Conservation (phyloP, 306 rosid species). For the Gastrolobium villosum region DNA sequence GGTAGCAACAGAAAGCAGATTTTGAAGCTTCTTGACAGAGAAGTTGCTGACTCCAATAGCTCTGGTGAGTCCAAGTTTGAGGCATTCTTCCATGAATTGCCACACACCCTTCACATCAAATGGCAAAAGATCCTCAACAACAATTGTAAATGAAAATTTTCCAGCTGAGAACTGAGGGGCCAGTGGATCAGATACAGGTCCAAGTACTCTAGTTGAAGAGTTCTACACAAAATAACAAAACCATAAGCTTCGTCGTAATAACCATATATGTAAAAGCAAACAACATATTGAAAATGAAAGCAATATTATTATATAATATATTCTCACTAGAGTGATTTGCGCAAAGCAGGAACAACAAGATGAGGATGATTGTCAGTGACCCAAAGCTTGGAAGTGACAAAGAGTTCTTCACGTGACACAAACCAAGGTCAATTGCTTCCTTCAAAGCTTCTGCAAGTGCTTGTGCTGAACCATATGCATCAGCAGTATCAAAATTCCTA, state of each 20-base stretch:
- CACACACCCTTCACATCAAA: slow-evolving; percentile 65
- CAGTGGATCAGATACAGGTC: slow-evolving; percentile 64
- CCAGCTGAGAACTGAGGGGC: slow-evolving; percentile 57
- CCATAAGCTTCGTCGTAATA: not conserved
- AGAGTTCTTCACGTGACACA: slow-evolving; percentile 52
- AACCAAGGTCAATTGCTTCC: slow-evolving; percentile 53
- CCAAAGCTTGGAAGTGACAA: slow-evolving; percentile 69
- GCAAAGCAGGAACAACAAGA: slow-evolving; percentile 52
- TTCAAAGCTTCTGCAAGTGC: slow-evolving; percentile 56
- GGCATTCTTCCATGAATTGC: slow-evolving; percentile 59
- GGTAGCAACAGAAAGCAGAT: slow-evolving; percentile 48
- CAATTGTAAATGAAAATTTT: slow-evolving; percentile 51
- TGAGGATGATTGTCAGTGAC: slow-evolving; percentile 56
- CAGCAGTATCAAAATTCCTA: slow-evolving; percentile 60
- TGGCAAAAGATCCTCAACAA: slow-evolving; percentile 51
- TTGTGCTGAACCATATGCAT: slow-evolving; percentile 56
- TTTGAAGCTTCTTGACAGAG: slow-evolving; percentile 58
- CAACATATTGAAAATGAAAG: not conserved
- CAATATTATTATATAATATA: too few relatives aligned
- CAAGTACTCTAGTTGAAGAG: slow-evolving; percentile 58
- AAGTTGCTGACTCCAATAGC: slow-evolving; percentile 72
- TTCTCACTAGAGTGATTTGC: slow-evolving; percentile 52
- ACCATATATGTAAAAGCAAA: not conserved
- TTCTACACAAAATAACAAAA: slow-evolving; percentile 38
- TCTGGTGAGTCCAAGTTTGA: slow-evolving; percentile 57